Evolutionary conservation across 768 basidiomycete genomes (phyloP).

Genomic region (Clathrus columnatus): DNA sequence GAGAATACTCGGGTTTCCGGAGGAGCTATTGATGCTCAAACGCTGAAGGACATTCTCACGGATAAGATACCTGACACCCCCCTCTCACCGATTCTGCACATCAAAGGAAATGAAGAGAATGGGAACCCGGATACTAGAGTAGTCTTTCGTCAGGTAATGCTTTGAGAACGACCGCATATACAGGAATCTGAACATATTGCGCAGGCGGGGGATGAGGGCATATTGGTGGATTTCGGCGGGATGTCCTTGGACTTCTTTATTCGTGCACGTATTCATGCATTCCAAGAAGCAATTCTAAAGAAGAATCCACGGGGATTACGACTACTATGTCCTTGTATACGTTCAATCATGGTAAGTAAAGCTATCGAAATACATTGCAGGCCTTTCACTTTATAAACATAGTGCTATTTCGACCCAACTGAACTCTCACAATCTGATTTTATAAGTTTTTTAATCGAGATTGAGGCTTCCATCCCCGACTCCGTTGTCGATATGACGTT

Average conservation of each 20-base stretch:
- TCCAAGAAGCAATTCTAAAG: conserved; percentile 33
- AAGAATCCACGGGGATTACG: conserved; percentile 28
- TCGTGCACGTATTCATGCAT: conserved; percentile 50
- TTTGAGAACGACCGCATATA: neutral
- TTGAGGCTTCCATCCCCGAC: conserved; percentile 31
- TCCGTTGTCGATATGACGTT: conserved; percentile 35
- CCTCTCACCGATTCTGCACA: conserved; percentile 32
- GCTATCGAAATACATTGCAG: neutral
- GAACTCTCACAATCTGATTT: conserved; percentile 34
- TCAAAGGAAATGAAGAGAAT: conserved; percentile 13
- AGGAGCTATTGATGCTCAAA: no score
- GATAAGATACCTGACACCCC: conserved; percentile 12
- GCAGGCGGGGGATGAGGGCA: conserved; percentile 55
- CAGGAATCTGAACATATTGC: neutral
- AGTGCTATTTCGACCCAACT: conserved; percentile 44
- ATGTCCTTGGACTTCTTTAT: conserved; percentile 44
- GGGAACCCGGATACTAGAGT: conserved; percentile 24
- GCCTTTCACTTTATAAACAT: neutral
- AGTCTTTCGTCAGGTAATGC: conserved; percentile 44
- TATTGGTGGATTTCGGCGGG: conserved; percentile 54
- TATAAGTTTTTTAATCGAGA: conserved; percentile 32
- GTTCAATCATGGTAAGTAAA: conserved; percentile 45
- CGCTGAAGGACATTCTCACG: no score
- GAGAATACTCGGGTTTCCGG: no score
- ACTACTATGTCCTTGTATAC: conserved; percentile 43